Evolutionary conservation across 305 asterid genomes (phyloP), one percentile per base, ranked within the genome.

Genomic region (Rubia peregrina): DNA sequence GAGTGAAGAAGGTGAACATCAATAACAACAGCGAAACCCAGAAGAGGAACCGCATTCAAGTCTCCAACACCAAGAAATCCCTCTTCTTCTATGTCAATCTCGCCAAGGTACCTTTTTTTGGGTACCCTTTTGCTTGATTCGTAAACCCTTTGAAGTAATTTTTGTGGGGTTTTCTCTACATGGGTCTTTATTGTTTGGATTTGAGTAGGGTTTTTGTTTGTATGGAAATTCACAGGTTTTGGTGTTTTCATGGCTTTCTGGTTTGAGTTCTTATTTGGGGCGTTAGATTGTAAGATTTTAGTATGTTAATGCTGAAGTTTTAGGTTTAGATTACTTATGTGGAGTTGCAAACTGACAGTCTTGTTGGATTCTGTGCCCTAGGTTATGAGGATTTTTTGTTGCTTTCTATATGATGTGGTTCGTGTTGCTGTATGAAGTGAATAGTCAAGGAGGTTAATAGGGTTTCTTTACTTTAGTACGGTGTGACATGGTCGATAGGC

Each of bases 1-100:
- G 83, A 44, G 82, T 82, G 67, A 82, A 74, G 55, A 72, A 79
- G 73, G 68, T 82, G 56, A 70, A 22, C 66, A 65, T 79, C n/a
- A 51, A 6, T 19, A 16, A 11, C 56, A 65, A 57, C 24, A 42
- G 38, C 26, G 36, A 51, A 0, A 59, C 44, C 14, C 83, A 68
- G 9, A 82, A 72, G 65, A 82, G 75, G 81, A 82, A 79, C 70
- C 69, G 72, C 7, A 74, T 81, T 46, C 85, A 81, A 65, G 85
- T 81, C 33, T 81, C 85, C 63, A 81, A 79, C 70, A 81, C 85
- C 30, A 81, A 81, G 59, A 81, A 79, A 51, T 64, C 85, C 22
- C 83, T 81, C 44, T 81, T 81, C 74, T 81, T 81, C 72, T 81
- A 81, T 71, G 85, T 79, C 76, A 81, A 81, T n/a, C 83, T 81